Conservation (phyloP, 1,284 basidiomycete genomes). For the Waitea zeae region DNA sequence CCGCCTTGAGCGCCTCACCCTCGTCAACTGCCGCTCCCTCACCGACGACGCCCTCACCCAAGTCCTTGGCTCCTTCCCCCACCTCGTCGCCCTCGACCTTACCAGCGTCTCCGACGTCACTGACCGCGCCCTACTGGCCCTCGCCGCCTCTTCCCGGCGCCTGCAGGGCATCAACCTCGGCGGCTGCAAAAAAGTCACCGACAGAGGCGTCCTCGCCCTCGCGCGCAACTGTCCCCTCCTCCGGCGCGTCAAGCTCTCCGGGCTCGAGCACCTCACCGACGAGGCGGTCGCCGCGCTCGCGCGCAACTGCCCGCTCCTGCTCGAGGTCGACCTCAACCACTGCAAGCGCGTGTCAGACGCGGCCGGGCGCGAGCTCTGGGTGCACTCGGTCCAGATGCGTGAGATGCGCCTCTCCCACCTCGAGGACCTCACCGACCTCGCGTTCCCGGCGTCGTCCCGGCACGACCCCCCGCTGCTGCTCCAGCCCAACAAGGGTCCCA, state of each 20-base stretch:
- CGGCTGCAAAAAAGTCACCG: slow-evolving; percentile 71
- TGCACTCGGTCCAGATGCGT: slow-evolving; percentile 65
- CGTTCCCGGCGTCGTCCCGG: slow-evolving; percentile 55
- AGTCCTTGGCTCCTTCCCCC: slow-evolving; percentile 56
- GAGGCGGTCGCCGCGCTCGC: slow-evolving; percentile 66
- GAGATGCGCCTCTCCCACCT: slow-evolving; percentile 84
- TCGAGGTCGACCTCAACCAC: slow-evolving; percentile 88
- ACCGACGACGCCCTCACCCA: slow-evolving; percentile 49
- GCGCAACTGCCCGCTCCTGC: slow-evolving; percentile 69
- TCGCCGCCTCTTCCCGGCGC: slow-evolving; percentile 56
- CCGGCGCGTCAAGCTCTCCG: slow-evolving; percentile 77
- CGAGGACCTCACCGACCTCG: slow-evolving; percentile 63
- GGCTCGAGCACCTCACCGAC: slow-evolving; percentile 66
- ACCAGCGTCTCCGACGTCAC: slow-evolving; percentile 57
- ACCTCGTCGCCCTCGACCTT: slow-evolving; percentile 82
- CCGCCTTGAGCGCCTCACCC: slow-evolving; percentile 81
- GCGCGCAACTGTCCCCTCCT: slow-evolving; percentile 64
- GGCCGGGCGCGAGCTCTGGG: slow-evolving; percentile 76
- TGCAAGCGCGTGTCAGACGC: slow-evolving; percentile 69
- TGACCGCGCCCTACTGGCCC: slow-evolving; percentile 51
- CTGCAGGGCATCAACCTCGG: slow-evolving; percentile 89
- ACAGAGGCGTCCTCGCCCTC: slow-evolving; percentile 62
- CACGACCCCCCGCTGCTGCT: not conserved
- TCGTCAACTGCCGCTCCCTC: slow-evolving; percentile 70
- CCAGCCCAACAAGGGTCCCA: slow-evolving; percentile 10